A percentile compares a stretch with the other conserved stretches of the same genome.
Evolutionary conservation across 2,329 filamentous ascomycete species (phyloP).

Genomic region (Ceratocystis colombiana): DNA sequence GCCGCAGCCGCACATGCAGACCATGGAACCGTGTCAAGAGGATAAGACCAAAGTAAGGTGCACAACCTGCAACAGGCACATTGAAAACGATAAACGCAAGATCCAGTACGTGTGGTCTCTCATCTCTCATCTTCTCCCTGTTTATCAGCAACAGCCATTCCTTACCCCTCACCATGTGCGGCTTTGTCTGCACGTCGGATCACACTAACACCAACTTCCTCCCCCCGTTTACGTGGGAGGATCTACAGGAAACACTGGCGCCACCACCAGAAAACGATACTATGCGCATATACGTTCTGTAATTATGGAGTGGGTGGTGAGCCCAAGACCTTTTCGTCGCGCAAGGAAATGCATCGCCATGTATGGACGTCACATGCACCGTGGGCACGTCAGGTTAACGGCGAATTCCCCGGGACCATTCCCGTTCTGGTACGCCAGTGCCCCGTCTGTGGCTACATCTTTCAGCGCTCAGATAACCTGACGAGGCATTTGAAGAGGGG

Average conservation of each 20-base stretch:
- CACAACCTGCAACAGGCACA: background rate
- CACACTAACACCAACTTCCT: background rate
- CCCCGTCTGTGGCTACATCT: background rate
- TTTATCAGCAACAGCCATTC: too few relatives aligned
- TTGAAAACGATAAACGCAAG: background rate
- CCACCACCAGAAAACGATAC: background rate
- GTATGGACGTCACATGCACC: constrained; percentile 6
- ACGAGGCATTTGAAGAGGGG: background rate
- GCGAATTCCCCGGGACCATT: background rate
- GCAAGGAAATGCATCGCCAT: constrained; percentile 1
- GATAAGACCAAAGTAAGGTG: background rate
- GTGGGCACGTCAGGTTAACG: background rate
- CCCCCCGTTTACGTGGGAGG: background rate
- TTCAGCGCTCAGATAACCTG: background rate
- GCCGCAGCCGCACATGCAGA: background rate
- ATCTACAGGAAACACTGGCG: background rate
- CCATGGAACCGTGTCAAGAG: background rate
- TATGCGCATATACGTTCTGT: background rate
- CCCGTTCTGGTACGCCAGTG: constrained; percentile 5
- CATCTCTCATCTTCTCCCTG: background rate
- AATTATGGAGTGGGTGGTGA: background rate
- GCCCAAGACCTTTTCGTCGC: constrained; percentile 1
- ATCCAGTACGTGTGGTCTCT: background rate
- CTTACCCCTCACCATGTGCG: background rate
- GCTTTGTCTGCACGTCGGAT: too few relatives aligned